Evolutionary conservation across 1,284 basidiomycete species (phyloP).

Genomic region (Pholiota adiposa): DNA sequence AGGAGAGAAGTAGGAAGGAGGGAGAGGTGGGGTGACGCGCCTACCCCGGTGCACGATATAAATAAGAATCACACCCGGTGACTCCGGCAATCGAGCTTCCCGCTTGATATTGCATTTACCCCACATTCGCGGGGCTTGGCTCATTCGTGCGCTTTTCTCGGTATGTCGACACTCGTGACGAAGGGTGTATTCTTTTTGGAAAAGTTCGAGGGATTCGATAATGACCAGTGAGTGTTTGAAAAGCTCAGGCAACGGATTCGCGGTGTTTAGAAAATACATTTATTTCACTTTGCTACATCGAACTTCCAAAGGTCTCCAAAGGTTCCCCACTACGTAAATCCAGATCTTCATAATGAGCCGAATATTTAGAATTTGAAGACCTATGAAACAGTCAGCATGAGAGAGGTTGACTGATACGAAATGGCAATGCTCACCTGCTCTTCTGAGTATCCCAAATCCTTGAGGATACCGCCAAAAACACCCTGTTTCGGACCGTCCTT

Average conservation of each 20-base stretch:
- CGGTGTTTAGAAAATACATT: no score
- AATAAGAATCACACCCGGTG: constrained; percentile 1
- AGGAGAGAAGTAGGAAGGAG: neutral
- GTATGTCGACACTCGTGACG: neutral
- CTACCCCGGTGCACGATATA: neutral
- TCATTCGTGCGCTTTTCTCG: neutral
- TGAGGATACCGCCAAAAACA: constrained; percentile 75
- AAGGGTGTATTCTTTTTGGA: neutral
- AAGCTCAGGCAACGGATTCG: no score
- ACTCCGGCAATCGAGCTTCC: neutral
- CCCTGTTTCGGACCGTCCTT: constrained; percentile 85
- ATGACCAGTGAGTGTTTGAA: no score
- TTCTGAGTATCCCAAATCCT: constrained; percentile 83
- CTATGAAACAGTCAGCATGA: constrained; percentile 30
- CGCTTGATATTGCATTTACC: neutral
- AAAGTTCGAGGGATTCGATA: neutral
- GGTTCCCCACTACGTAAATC: neutral
- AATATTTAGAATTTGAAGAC: constrained; percentile 57
- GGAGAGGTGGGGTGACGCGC: neutral
- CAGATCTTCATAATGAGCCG: neutral
- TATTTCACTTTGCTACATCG: neutral
- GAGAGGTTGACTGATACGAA: neutral
- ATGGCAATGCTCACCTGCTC: constrained; percentile 63
- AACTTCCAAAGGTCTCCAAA: neutral
- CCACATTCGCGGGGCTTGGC: neutral